Evolutionary conservation across 306 rosid genomes (phyloP), one percentile per base, ranked within the genome.

Genomic region (Pterocarpus macrocarpus): DNA sequence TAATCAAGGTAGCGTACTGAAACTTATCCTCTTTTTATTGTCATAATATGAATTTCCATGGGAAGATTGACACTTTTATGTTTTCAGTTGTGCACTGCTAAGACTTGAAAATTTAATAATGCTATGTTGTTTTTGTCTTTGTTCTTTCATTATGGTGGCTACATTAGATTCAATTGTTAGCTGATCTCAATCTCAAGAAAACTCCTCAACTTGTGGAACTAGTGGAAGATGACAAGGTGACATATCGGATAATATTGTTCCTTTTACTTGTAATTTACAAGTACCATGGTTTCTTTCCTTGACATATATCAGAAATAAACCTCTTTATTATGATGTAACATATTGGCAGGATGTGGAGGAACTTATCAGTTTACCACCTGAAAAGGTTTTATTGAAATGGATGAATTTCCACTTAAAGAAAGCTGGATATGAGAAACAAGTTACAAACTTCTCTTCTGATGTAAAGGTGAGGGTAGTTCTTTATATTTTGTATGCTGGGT

Each of bases 151-250:
- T 83, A n/a, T 82, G 83, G n/a, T 83, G 86, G 82, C 50, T 69
- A 64, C 34, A 52, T 86, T 76, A 92, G 99, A 93, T 96, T 92
- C 99, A 96, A 91, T 61, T 96, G 64, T 87, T 96, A 82, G 97
- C 99, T 76, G 94, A 90, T 90, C 97, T 96, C 77, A 90, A 92
- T 92, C 92, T 96, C 89, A 96, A 94, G 94, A 92, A 93, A 82
- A 96, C 99, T 86, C 99, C 99, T 77, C 97, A 96, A 79, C 99
- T 96, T 71, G 89, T 96, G 86, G 99, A 94, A 89, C 76, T 96
- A 85, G 94, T 96, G 84, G 98, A 92, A 86, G 99, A 96, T 75
- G 94, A 94, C 90, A 77, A 88, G 94, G 99, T 96, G 49, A 80
- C 67, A 64, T 17, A 73, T 64, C 64, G 17, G 80, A 84, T 78